Conservation (phyloP, 164 flowering plant genomes). For the Sedum album region DNA sequence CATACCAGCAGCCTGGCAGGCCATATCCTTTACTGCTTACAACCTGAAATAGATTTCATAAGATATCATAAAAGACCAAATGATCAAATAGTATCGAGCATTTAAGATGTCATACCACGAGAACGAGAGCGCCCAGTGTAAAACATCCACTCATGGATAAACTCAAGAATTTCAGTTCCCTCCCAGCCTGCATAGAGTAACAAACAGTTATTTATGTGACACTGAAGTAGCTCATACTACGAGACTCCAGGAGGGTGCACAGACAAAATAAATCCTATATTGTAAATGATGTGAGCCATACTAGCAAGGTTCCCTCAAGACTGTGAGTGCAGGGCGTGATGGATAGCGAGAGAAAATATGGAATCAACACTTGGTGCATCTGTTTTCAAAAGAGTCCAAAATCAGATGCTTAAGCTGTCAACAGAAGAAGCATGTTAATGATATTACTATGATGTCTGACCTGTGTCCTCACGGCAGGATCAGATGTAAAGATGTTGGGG, state of each 20-base stretch:
- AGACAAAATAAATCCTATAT: no score
- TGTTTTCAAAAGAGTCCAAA: constrained; percentile 2
- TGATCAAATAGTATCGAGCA: no score
- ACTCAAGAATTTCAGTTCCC: constrained; percentile 15
- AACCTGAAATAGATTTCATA: constrained; percentile 18
- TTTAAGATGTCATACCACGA: constrained; percentile 34
- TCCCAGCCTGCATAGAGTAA: constrained; percentile 2
- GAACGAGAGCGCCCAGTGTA: constrained; percentile 32
- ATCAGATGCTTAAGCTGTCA: background rate
- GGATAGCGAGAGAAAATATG: constrained; percentile 31
- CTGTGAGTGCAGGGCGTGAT: constrained; percentile 51
- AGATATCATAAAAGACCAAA: no score
- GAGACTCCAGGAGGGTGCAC: no score
- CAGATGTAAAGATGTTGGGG: constrained; percentile 66
- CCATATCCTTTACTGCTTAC: constrained; percentile 31
- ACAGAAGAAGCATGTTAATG: background rate
- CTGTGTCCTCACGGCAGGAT: constrained; percentile 53
- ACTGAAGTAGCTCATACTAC: no score
- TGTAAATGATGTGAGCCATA: constrained; percentile 18
- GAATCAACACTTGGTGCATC: constrained; percentile 19
- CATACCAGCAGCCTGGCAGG: constrained; percentile 41
- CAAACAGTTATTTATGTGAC: no score
- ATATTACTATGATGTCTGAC: constrained; percentile 27
- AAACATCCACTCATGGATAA: constrained; percentile 43
- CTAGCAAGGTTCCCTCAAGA: constrained; percentile 71